phyloP scores from a whole-genome alignment of 2,329 filamentous ascomycete genomes.

The Trichoderma arundinaceum region DNA sequence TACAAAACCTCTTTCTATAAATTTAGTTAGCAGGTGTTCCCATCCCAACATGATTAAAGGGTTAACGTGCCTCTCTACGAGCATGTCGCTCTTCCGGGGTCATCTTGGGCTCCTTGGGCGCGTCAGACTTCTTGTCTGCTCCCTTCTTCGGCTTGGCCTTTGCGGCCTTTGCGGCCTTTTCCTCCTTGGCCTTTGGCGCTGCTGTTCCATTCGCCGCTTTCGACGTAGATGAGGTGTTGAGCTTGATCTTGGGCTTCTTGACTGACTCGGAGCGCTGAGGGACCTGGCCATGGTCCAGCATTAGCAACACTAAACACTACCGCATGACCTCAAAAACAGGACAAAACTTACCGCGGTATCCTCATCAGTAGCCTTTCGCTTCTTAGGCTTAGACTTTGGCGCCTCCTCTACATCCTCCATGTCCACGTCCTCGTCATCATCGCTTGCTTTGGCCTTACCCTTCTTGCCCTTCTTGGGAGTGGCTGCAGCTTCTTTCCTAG shows the following conservation, averaged over 20 bases:
- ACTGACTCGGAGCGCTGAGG: constrained; percentile 65
- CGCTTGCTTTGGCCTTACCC: constrained; percentile 55
- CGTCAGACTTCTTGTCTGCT: constrained; percentile 62
- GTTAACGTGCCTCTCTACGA: constrained; percentile 62
- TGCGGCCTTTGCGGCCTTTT: constrained; percentile 56
- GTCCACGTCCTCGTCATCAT: constrained; percentile 63
- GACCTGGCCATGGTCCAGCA: constrained; percentile 46
- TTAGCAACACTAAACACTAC: constrained; percentile 7
- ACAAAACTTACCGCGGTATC: constrained; percentile 57
- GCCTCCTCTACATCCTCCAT: constrained; percentile 67
- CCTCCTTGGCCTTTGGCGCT: constrained; percentile 62
- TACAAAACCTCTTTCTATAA: constrained; percentile 80
- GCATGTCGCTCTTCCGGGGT: constrained; percentile 62
- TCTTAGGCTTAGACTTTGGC: constrained; percentile 70
- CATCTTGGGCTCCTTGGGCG: constrained; percentile 62
- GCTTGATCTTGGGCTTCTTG: constrained; percentile 72
- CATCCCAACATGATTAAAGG: background rate
- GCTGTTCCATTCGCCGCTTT: constrained; percentile 70
- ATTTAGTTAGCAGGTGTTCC: constrained; percentile 42
- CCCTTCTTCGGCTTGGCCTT: constrained; percentile 65
- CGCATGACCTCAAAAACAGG: background rate
- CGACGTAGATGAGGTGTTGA: constrained; percentile 68
- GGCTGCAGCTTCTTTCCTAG: constrained; percentile 50
- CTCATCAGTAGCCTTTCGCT: constrained; percentile 85
- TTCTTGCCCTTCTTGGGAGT: constrained; percentile 52